Conservation (phyloP, 768 basidiomycete genomes). For the Strobilomyces echinocephalus region DNA sequence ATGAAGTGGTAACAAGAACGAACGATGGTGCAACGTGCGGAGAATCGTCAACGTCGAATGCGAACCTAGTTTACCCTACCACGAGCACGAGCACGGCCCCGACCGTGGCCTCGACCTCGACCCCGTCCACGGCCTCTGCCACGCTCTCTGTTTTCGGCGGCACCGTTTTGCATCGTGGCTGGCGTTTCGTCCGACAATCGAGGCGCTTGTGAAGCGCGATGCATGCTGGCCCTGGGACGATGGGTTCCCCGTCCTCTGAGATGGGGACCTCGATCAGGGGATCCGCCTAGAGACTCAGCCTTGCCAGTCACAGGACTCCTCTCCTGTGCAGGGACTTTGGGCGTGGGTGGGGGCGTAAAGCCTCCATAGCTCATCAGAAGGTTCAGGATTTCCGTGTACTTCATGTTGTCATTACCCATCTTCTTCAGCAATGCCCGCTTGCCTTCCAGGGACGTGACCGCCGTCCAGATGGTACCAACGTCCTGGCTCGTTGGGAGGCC, state of each 20-base stretch:
- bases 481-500: constrained; percentile 47
- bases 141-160: constrained; percentile 26
- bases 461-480: constrained; percentile 48
- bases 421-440: constrained; percentile 23
- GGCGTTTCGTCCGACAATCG: constrained; percentile 1
- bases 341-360: constrained; percentile 43
- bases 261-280: constrained; percentile 1
- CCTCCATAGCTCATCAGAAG: constrained; percentile 49
- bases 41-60: constrained; percentile 1
- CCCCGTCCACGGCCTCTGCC: constrained; percentile 38
- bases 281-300: constrained; percentile 11
- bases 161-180: constrained; percentile 11
- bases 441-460: constrained; percentile 37
- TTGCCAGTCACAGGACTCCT: constrained; percentile 11
- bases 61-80: constrained; percentile 19
- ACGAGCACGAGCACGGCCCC: constrained; percentile 35
- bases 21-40: constrained; percentile 20
- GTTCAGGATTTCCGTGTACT: constrained; percentile 47
- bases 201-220: background rate
- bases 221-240: constrained; percentile 4
- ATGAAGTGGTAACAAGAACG: constrained; percentile 20
- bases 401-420: constrained; percentile 28
- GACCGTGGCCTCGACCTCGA: constrained; percentile 35
- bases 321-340: constrained; percentile 13
- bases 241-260: constrained; percentile 8